Evolutionary conservation across 345 rosid genomes (phyloP).

Genomic region (Trapa incisa): DNA sequence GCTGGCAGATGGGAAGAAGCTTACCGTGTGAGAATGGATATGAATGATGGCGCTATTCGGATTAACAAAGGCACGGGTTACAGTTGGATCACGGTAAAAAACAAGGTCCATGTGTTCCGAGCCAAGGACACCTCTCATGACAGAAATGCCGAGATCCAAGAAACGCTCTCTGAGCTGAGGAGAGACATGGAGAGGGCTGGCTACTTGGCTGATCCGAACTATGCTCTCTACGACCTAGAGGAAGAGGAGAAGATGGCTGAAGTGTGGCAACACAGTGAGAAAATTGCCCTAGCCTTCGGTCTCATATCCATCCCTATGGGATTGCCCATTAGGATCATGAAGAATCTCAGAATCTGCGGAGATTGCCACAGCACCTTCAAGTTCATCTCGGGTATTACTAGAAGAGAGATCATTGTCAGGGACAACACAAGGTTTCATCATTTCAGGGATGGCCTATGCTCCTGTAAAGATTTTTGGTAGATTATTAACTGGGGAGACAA

Average conservation of each 20-base stretch:
- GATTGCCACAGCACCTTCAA: conserved; percentile 77
- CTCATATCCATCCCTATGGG: conserved; percentile 43
- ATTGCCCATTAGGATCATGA: conserved; percentile 66
- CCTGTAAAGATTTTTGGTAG: conserved; percentile 74
- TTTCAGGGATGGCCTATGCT: conserved; percentile 44
- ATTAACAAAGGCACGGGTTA: conserved; percentile 69
- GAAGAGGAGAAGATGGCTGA: conserved; percentile 73
- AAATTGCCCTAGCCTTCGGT: conserved; percentile 74
- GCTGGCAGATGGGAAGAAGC: conserved; percentile 93
- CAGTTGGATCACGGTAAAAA: conserved; percentile 73
- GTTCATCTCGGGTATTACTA: conserved; percentile 41
- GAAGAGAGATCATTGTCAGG: conserved; percentile 58
- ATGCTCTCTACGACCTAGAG: conserved; percentile 63
- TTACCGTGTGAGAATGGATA: conserved; percentile 44
- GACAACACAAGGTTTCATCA: conserved; percentile 70
- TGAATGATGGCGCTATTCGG: conserved; percentile 39
- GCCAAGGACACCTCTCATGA: conserved; percentile 66
- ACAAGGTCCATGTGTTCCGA: conserved; percentile 58
- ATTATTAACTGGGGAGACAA: neutral
- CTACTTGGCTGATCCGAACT: conserved; percentile 43
- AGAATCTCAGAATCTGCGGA: conserved; percentile 78
- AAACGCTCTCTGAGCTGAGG: conserved; percentile 34
- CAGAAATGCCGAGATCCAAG: conserved; percentile 52
- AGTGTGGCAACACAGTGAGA: conserved; percentile 75
- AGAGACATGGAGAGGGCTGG: conserved; percentile 54